Percentiles rank a stretch among this genome's conserved stretches.
Conservation (phyloP, 1,284 basidiomycete species). For the Heliocybe sulcata region DNA sequence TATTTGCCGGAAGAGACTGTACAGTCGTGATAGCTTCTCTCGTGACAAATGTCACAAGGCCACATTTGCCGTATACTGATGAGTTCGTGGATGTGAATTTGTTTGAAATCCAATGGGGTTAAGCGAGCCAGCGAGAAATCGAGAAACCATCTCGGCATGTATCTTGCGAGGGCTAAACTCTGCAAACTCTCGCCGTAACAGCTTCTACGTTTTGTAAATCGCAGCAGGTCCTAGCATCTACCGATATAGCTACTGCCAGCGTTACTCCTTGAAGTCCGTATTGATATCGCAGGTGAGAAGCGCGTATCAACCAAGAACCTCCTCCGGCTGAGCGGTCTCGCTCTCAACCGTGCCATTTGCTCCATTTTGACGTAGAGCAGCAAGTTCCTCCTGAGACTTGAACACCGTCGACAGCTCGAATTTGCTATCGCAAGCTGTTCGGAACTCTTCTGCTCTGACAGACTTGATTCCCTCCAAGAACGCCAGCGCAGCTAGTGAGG, state of each 20-base stretch:
- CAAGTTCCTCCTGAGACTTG: constrained; percentile 43
- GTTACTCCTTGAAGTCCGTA: background rate
- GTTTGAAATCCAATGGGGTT: too few relatives aligned
- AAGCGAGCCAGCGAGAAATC: too few relatives aligned
- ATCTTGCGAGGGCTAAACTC: too few relatives aligned
- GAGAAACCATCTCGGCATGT: too few relatives aligned
- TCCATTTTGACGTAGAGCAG: constrained; percentile 18
- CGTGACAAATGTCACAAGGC: too few relatives aligned
- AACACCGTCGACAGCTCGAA: constrained; percentile 64
- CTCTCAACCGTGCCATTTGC: constrained; percentile 8
- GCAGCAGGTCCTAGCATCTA: too few relatives aligned
- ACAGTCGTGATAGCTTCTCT: background rate
- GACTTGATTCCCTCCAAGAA: constrained; percentile 47
- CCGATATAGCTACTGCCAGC: background rate
- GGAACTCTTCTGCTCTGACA: constrained; percentile 49
- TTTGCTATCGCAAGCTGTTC: constrained; percentile 36
- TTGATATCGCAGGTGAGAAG: background rate
- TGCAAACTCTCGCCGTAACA: too few relatives aligned
- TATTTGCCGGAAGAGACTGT: background rate
- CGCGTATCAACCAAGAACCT: background rate
- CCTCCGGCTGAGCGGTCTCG: constrained; percentile 8
- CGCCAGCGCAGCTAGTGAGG: constrained; percentile 34
- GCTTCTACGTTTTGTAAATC: too few relatives aligned
- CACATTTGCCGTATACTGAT: too few relatives aligned
- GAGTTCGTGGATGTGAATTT: too few relatives aligned